Evolutionary conservation across 2,329 filamentous ascomycete genomes (phyloP), one percentile per base, ranked within the genome.

Genomic region (Septoria petroselini): DNA sequence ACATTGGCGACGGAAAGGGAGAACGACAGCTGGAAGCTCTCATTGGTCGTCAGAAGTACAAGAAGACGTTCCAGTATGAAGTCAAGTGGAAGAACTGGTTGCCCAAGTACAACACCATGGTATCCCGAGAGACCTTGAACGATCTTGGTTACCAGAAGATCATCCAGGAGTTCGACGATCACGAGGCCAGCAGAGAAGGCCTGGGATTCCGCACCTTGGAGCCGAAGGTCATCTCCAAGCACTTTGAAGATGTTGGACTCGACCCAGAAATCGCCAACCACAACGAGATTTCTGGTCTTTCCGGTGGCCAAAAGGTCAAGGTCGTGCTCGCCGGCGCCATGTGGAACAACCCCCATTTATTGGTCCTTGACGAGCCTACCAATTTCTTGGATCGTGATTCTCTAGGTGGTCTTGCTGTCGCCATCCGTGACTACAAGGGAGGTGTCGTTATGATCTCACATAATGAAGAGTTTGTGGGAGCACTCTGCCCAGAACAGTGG

Each of bases 341-440:
- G 62, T 66, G 63, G 62, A 96, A 97, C 76, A 97, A 97, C 77
- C 93, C 93, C 1, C 93, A 98, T 76, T 75, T 98, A 65, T 82
- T 98, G 54, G 93, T 98, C 41, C 85, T 98, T 17, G 93, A 98
- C 79, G 91, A 98, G 74, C 93, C 93, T 51, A 97, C 93, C 69
- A 98, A 98, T 77, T 98, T 96, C 81, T 83, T 98, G 77, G 93
- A 98, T 68, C 90, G 93, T 63, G 93, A 98, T 74, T 95, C 91
- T 12, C 84, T 98, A 14, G 94, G 93, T 66, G 93, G 91, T 71
- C 81, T 98, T 48, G 91, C 93, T n/a, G 90, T 95, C 33, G 93
- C 93, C 59, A 97, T 98, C 65, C 88, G 91, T 61, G 93, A 97
- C 68, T 98, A 94, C 82, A 94, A 90, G 76, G 93, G 93, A 60